These are phyloP conservation scores for Eucalyptus rudis DNA, from an alignment of 345 rosid species.

Conservation along the genomic window DNA sequence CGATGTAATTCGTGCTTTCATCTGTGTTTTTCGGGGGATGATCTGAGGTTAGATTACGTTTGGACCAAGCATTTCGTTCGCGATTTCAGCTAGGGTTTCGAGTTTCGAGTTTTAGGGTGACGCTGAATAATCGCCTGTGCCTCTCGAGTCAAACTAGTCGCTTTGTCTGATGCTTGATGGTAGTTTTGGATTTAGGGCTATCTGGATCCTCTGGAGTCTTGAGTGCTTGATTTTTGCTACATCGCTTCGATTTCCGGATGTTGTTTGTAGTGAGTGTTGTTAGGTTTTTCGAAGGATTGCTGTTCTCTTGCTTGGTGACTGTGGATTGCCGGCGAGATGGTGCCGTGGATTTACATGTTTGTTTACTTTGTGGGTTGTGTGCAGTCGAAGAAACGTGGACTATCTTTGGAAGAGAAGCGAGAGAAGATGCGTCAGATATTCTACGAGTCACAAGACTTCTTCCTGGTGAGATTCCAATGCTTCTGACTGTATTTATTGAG, in stretches of 20 bases:
- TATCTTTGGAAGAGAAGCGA: conserved; percentile 85
- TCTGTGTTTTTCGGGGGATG: no score
- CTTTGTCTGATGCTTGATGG: not conserved
- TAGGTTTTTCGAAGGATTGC: not conserved
- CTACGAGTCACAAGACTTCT: conserved; percentile 76
- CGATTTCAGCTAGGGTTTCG: not conserved
- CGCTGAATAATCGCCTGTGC: not conserved
- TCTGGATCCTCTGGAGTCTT: not conserved
- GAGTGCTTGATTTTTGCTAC: not conserved
- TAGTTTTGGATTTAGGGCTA: not conserved
- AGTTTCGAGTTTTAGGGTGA: not conserved
- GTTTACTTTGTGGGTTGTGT: not conserved
- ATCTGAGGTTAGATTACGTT: no score
- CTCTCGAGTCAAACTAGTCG: not conserved
- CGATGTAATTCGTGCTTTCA: no score
- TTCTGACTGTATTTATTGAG: no score
- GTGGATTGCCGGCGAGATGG: no score
- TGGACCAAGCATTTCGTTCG: not conserved
- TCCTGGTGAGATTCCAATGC: conserved; percentile 3
- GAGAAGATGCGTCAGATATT: conserved; percentile 93
- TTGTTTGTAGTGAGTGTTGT: not conserved
- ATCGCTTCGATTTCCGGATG: not conserved
- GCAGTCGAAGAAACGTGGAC: conserved; percentile 94
- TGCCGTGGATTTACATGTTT: not conserved
- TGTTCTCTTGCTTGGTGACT: not conserved